Evolutionary conservation across 371 early-diverging fungal genomes (phyloP).

Genomic region (Mortierella polycephala): DNA sequence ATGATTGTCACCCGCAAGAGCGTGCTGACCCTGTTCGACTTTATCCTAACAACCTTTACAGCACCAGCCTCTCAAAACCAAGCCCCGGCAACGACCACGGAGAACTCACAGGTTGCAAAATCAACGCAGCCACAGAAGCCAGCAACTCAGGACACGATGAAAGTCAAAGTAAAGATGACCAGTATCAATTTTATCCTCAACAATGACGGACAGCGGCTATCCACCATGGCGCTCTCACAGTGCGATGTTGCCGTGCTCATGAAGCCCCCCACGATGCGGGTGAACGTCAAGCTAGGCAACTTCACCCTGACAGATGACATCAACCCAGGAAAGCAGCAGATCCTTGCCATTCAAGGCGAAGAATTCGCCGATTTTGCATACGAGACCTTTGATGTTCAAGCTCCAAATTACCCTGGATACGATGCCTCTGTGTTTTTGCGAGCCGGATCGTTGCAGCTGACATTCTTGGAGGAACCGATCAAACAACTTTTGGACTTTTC

Average conservation of each 20-base stretch:
- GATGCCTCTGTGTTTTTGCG: slow-evolving; percentile 82
- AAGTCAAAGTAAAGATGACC: slow-evolving; percentile 80
- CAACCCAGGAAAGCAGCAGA: slow-evolving; percentile 57
- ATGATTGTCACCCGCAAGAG: slow-evolving; percentile 88
- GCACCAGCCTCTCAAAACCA: slow-evolving; percentile 26
- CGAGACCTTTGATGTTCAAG: slow-evolving; percentile 72
- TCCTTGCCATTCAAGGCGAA: slow-evolving; percentile 89
- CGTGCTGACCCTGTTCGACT: slow-evolving; percentile 87
- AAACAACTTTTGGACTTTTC: slow-evolving; percentile 69
- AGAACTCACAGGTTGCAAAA: slow-evolving; percentile 8
- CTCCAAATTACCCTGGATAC: slow-evolving; percentile 82
- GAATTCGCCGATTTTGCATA: slow-evolving; percentile 89
- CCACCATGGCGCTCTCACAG: slow-evolving; percentile 78
- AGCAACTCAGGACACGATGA: slow-evolving; percentile 57
- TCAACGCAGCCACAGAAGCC: slow-evolving; percentile 22
- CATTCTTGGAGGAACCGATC: slow-evolving; percentile 74
- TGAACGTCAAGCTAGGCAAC: slow-evolving; percentile 89
- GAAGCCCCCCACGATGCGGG: slow-evolving; percentile 66
- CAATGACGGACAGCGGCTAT: slow-evolving; percentile 83
- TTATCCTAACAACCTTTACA: slow-evolving; percentile 88
- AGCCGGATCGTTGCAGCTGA: slow-evolving; percentile 85
- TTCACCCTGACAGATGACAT: slow-evolving; percentile 79
- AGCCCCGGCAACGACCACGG: slow-evolving; percentile 6
- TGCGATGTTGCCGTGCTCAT: slow-evolving; percentile 78
- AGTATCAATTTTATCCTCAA: slow-evolving; percentile 88